These are phyloP conservation scores for Nicotiana knightiana DNA, from an alignment of 257 asterid genomes.

Conservation along the genomic window DNA sequence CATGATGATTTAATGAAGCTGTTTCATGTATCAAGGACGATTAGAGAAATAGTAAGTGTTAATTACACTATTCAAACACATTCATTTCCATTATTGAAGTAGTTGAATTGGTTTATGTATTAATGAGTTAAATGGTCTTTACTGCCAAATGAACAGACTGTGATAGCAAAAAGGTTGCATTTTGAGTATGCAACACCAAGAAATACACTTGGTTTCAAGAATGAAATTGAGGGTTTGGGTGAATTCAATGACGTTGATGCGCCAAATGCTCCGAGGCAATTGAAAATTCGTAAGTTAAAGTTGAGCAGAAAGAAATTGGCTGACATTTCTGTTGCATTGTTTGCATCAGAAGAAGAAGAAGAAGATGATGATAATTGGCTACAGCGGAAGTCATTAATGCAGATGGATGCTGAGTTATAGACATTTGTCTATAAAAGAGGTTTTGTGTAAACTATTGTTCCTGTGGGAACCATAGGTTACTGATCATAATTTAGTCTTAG, in stretches of 20 bases:
- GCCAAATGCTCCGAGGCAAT: constrained; percentile 15
- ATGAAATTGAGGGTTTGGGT: neutral
- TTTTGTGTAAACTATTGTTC: neutral
- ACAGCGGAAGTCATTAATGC: neutral
- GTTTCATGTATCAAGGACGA: constrained; percentile 44
- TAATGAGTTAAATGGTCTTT: neutral
- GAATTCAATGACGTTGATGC: constrained; percentile 14
- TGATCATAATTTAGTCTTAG: constrained; percentile 9
- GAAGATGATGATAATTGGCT: constrained; percentile 1
- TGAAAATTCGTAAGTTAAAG: neutral
- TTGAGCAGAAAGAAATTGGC: neutral
- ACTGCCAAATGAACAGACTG: constrained; percentile 25
- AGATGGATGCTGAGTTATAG: neutral
- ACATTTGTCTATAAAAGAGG: neutral
- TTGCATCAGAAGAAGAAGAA: neutral
- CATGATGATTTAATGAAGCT: constrained; percentile 77
- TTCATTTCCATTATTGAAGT: neutral
- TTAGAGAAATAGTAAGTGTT: constrained; percentile 56
- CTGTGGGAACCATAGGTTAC: neutral
- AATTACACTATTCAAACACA: neutral
- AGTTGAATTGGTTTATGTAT: neutral
- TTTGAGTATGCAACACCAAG: constrained; percentile 48
- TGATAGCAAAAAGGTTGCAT: constrained; percentile 46
- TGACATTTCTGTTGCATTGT: constrained; percentile 6
- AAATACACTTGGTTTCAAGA: constrained; percentile 35